Base-by-base conservation (phyloP, 148 eudicot species). In the Rhododendron ferrugineum region DNA sequence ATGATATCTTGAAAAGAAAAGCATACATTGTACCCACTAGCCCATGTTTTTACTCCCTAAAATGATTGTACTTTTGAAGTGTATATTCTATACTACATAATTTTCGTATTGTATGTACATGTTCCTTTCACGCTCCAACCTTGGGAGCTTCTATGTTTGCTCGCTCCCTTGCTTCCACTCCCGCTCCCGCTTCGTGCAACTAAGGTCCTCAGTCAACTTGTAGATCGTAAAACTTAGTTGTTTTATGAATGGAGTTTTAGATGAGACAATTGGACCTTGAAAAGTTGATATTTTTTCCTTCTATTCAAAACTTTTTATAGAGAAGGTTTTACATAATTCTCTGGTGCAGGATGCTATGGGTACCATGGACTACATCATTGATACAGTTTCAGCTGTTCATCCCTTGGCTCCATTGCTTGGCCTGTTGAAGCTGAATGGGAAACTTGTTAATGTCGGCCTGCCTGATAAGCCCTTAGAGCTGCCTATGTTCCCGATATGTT, bases 351-450 rank as follows among this genome's bases (percentile, higher is more conserved):
- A 85, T 85, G 93, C 95, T 32, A 79, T 85, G 76, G 91, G 93
- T 60, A 93, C 91, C 70, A 86, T 94, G 92, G 95, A 94, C 85
- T 91, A 87, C 82, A 94, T 94, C 62, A 88, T 94, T 30, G 97
- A 94, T 89, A 92, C 97, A 14, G 88, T 94, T 34, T 78, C 97
- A 70, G 97, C 92, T 37, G 88, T 89, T 62, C 97, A 94, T 85
- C 64, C 93, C 10, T 75, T 94, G 80, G 87, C 84, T 42, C 93
- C 97, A 34, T 78, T 94, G 89, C 93, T 94, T 37, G 89, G 85
- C 15, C 86, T 94, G 56, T 86, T 94, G 77, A 94, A 92, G 89
- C 44, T 90, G 73, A 89, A 91, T 23, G 97, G 97, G 32, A 94
- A 92, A 85, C 93, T 93, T 8, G 74, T 93, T 40, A 86, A 88